Evolutionary conservation across 1,284 basidiomycete species (phyloP).

Genomic region (Ganoderma multipileum): DNA sequence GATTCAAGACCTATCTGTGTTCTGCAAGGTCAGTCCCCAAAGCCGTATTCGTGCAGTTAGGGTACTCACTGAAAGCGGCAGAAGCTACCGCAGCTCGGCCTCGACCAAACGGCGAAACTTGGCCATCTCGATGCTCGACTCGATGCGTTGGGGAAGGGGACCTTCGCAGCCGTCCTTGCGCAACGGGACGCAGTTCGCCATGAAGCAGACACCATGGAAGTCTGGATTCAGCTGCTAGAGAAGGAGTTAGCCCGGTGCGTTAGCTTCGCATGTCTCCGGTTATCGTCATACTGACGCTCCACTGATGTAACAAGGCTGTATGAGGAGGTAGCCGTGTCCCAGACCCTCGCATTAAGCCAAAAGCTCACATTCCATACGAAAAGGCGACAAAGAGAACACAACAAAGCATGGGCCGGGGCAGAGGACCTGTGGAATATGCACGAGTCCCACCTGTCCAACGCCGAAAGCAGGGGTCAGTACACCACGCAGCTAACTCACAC

Average conservation of each 20-base stretch:
- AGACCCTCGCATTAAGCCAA: background rate
- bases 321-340: background rate
- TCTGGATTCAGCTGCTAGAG: background rate
- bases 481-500: background rate
- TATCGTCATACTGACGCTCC: background rate
- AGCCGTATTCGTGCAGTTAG: background rate
- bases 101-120: background rate
- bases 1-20: background rate
- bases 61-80: background rate
- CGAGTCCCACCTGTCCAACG: background rate
- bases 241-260: background rate
- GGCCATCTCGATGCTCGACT: background rate
- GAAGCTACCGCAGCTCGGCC: background rate
- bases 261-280: background rate
- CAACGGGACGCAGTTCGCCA: background rate
- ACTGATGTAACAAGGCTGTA: background rate
- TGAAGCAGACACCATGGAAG: background rate
- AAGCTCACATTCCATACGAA: background rate
- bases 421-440: background rate
- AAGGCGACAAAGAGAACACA: background rate
- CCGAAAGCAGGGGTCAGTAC: background rate
- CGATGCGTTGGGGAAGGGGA: background rate
- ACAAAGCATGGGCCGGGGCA: background rate
- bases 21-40: background rate
- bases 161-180: background rate